Evolutionary conservation across 2,329 filamentous ascomycete species (phyloP).

Genomic region (Calonectria fujianensis): DNA sequence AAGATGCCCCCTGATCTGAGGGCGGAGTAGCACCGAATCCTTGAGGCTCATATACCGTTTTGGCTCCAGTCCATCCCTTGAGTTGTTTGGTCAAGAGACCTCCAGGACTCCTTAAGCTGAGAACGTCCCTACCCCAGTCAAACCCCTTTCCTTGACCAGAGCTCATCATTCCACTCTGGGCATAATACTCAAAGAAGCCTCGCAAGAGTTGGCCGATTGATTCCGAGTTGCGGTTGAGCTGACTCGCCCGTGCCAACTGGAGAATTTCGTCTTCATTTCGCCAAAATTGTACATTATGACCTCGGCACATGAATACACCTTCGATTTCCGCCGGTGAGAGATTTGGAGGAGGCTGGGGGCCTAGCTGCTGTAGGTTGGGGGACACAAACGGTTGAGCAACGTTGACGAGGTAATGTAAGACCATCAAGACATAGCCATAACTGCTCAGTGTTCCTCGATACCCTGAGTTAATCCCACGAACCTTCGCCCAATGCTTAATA

Average conservation of each 20-base stretch:
- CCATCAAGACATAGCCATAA: conserved; percentile 95
- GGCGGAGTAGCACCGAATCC: conserved; percentile 52
- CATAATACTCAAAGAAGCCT: conserved; percentile 93
- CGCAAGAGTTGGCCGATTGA: conserved; percentile 82
- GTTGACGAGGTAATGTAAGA: conserved; percentile 92
- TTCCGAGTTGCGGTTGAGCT: conserved; percentile 81
- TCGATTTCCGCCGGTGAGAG: conserved; percentile 51
- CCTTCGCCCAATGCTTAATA: conserved; percentile 93
- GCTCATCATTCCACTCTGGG: conserved; percentile 74
- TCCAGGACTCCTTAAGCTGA: conserved; percentile 83
- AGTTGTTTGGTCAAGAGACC: conserved; percentile 83
- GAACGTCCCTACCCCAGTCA: conserved; percentile 86
- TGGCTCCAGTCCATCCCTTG: conserved; percentile 92
- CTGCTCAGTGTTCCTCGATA: conserved; percentile 91
- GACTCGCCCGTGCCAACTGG: conserved; percentile 73
- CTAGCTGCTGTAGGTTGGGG: conserved; percentile 84
- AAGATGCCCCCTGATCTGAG: conserved; percentile 41
- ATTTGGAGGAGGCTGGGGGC: conserved; percentile 63
- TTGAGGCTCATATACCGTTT: conserved; percentile 77
- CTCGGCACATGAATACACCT: conserved; percentile 69
- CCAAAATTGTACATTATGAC: conserved; percentile 86
- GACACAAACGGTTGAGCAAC: conserved; percentile 86
- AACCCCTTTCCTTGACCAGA: conserved; percentile 76
- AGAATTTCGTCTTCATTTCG: conserved; percentile 82
- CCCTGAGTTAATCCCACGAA: conserved; percentile 88